Conservation (phyloP, 495 filamentous ascomycete genomes). For the Monascus purpureus region DNA sequence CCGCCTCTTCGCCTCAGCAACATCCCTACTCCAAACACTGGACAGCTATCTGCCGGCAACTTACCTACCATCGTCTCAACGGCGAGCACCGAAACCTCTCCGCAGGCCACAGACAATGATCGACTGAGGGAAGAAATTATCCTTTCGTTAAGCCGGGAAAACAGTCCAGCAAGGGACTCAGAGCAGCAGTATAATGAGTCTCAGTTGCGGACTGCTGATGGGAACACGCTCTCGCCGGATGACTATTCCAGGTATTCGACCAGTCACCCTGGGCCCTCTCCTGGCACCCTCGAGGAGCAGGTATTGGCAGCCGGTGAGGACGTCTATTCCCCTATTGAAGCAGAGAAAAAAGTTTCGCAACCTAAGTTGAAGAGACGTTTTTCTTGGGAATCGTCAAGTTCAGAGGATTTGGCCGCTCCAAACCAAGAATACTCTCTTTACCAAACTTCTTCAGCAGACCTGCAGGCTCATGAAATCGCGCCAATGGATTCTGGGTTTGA, state of each 20-base stretch:
- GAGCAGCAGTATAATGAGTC: too few species aligned
- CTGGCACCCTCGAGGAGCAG: too few species aligned
- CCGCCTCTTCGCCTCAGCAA: slow-evolving; percentile 24
- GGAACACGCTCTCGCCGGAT: too few species aligned
- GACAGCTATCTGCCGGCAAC: slow-evolving; percentile 3
- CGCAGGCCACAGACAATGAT: slow-evolving; percentile 60
- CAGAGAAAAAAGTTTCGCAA: slow-evolving; percentile 5
- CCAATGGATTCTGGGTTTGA: too few species aligned
- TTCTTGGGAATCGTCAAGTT: slow-evolving; percentile 27
- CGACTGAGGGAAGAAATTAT: slow-evolving; percentile 70
- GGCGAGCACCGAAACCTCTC: slow-evolving; percentile 39
- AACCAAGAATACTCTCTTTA: too few species aligned
- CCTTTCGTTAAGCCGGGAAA: slow-evolving; percentile 48
- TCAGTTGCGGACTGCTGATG: too few species aligned
- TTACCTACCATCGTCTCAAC: slow-evolving; percentile 38
- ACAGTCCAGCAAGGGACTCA: slow-evolving; percentile 21
- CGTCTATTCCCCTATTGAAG: slow-evolving; percentile 1
- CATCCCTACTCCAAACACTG: slow-evolving; percentile 4
- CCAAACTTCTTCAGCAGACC: too few species aligned
- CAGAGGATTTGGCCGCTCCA: slow-evolving; percentile 8
- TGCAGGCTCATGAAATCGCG: too few species aligned
- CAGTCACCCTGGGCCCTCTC: too few species aligned
- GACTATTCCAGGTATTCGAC: too few species aligned
- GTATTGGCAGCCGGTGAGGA: too few species aligned
- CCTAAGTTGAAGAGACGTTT: slow-evolving; percentile 22